Base-by-base conservation (phyloP, 495 filamentous ascomycete genomes). In the Podospora pseudocomata region DNA sequence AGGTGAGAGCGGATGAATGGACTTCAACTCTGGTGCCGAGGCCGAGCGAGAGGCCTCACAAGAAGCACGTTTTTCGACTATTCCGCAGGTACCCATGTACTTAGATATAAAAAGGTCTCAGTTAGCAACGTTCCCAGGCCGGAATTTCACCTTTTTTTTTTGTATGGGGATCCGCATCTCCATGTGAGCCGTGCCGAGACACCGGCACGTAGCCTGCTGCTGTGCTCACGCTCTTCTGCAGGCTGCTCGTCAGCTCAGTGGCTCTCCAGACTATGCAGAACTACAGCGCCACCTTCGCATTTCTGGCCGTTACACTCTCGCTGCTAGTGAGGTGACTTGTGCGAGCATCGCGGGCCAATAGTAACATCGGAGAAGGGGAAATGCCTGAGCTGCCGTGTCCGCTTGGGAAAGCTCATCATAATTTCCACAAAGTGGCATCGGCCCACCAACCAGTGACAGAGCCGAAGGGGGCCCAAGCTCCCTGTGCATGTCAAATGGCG, bases 401-500 rank as follows among this genome's bases (percentile, higher is more conserved):
- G 66, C 20, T 60, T 62, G 59, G 57, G 44, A 55, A 27, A 34
- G 34, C 69, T 54, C 67, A 73, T 73, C 73, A 69, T 66, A 75
- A 72, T 75, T 75, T 73, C 70, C 65, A 70, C 64, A 69, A 70
- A 73, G 68, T 71, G 69, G 60, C 62, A 69, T 72, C 66, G 66
- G 34, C 66, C 73, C 67, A 69, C 70, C 39, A 49, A 13, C 63
- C 67, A 49, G 32, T 63, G 30, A 39, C 28, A 32, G 60, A 62
- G 16, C 30, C 26, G 20, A 62, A n/a, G 20, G 26, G 61, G 26
- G 61, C 61, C 27, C 27, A 63, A 63, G 28, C 30, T 28, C 49
- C 39, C 2, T 0, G 39, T 49, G 39, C 6, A 11, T 49, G 39
- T 58, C 6, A 58, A 58, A 58, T 58, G n/a, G 23, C n/a, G 13